These are phyloP conservation scores for Boeremia lycopersici DNA, from an alignment of 2,329 filamentous ascomycete genomes.

Conservation along the genomic window DNA sequence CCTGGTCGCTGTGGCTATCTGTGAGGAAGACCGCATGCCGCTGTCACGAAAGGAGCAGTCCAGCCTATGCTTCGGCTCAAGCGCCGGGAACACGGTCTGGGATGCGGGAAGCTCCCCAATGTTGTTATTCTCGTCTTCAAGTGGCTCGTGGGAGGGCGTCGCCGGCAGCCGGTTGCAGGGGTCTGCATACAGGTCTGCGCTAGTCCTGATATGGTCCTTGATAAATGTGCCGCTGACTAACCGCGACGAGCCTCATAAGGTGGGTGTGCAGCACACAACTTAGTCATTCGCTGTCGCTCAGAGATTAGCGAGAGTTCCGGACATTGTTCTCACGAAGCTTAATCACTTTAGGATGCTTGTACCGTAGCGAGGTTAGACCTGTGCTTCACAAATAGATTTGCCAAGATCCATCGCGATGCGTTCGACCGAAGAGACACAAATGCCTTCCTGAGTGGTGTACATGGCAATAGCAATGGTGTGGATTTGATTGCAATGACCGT, in stretches of 20 bases:
- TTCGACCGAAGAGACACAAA: neutral
- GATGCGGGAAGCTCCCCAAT: conserved; percentile 32
- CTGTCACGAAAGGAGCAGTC: conserved; percentile 22
- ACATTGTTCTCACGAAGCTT: neutral
- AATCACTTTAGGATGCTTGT: neutral
- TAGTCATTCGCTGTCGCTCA: conserved; percentile 24
- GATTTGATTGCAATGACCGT: neutral
- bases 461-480: neutral
- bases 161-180: conserved; percentile 19
- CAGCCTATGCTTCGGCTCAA: conserved; percentile 29
- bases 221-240: conserved; percentile 38
- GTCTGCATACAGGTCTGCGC: conserved; percentile 32
- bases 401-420: neutral
- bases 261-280: conserved; percentile 23
- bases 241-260: conserved; percentile 10
- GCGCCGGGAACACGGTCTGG: conserved; percentile 32
- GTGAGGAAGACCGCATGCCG: conserved; percentile 33
- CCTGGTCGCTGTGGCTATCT: conserved; percentile 19
- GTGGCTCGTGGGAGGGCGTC: conserved; percentile 30
- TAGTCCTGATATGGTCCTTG: conserved; percentile 37
- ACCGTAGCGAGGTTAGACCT: neutral
- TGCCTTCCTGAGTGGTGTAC: neutral
- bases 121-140: conserved; percentile 42
- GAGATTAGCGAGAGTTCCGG: neutral
- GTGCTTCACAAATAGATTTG: no score